Evolutionary conservation across 192 early-diverging fungal genomes (phyloP), one percentile per base, ranked within the genome.

Genomic region (Podila epigama): DNA sequence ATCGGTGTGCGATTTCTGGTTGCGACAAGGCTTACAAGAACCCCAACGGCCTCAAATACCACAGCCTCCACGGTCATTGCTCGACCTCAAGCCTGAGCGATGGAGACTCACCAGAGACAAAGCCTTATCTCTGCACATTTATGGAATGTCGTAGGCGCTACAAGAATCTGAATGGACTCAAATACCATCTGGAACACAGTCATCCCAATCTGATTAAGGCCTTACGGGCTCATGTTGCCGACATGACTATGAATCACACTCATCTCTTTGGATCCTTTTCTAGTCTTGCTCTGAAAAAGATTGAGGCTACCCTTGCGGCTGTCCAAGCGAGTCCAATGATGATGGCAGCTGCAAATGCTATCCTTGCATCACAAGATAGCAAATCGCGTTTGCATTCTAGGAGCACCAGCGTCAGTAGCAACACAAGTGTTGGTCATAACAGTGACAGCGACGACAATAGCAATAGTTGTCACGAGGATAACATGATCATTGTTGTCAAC

Each of bases 1-100:
- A 96, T 83, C 91, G 91, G 60, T 97, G 96, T 79, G 84, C 91
- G 16, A 81, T 95, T 5, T 69, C 79, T n/a, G 94, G 94, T 10
- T 98, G 96, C 83, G 88, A 87, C 62, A 97, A 98, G 82, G 90
- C 94, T 1, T 98, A 98, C 86, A 98, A 98, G 86, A 98, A 98
- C 81, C 95, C 96, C 33, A 97, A 97, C 56, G 96, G 96, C 13
- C 85, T 98, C 33, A 98, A 98, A 82, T 98, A 98, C 88, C 96
- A 98, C 81, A 92, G 96, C 68, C 85, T 90, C 70, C 96, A 98
- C 75, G 96, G 95, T 29, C 97, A 98, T 75, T 91, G 89, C 80
- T 85, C 57, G 15, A 16, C 20, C 10, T 36, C 54, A 12, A 66
- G 56, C 33, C 40, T 63, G 62, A 50, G 58, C 48, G 51, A 51